A percentile compares a stretch with the other conserved stretches of the same genome.
Evolutionary conservation across 768 basidiomycete species (phyloP).

Genomic region (Tulasnella sp.): DNA sequence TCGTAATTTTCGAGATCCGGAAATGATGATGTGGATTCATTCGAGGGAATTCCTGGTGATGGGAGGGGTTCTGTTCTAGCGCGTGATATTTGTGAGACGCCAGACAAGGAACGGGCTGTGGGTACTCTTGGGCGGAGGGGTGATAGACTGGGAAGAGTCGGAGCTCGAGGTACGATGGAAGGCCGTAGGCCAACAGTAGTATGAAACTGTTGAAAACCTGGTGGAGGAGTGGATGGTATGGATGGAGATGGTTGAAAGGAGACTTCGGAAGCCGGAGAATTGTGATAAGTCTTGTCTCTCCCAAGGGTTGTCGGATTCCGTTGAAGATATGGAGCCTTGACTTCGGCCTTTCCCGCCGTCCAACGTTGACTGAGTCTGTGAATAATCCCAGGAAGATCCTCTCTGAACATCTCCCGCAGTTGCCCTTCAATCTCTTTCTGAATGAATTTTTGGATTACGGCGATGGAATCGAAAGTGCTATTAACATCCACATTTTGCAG

Average conservation of each 20-base stretch:
- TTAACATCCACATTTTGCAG: slow-evolving; percentile 96
- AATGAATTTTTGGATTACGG: slow-evolving; percentile 94
- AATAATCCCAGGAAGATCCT: slow-evolving; percentile 93
- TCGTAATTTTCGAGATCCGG: slow-evolving; percentile 79
- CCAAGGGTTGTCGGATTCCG: slow-evolving; percentile 30
- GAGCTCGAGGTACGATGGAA: slow-evolving; percentile 7
- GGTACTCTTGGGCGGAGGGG: not conserved
- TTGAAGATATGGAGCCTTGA: slow-evolving; percentile 76
- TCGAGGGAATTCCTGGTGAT: not conserved
- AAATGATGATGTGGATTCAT: slow-evolving; percentile 28
- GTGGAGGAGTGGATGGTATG: slow-evolving; percentile 21
- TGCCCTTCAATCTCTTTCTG: slow-evolving; percentile 96
- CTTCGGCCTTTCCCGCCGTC: slow-evolving; percentile 59
- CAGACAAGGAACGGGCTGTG: not conserved
- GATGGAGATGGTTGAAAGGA: not conserved
- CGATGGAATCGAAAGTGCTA: slow-evolving; percentile 94
- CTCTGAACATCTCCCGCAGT: slow-evolving; percentile 93
- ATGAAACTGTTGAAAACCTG: slow-evolving; percentile 9
- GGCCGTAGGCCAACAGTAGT: slow-evolving; percentile 15
- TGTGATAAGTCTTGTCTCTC: slow-evolving; percentile 13
- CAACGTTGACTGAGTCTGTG: slow-evolving; percentile 92
- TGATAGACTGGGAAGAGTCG: not conserved
- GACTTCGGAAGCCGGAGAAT: slow-evolving; percentile 2
- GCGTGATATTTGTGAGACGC: not conserved
- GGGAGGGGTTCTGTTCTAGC: not conserved